Conservation (phyloP, 768 basidiomycete genomes). For the Tephrocybe rancida region DNA sequence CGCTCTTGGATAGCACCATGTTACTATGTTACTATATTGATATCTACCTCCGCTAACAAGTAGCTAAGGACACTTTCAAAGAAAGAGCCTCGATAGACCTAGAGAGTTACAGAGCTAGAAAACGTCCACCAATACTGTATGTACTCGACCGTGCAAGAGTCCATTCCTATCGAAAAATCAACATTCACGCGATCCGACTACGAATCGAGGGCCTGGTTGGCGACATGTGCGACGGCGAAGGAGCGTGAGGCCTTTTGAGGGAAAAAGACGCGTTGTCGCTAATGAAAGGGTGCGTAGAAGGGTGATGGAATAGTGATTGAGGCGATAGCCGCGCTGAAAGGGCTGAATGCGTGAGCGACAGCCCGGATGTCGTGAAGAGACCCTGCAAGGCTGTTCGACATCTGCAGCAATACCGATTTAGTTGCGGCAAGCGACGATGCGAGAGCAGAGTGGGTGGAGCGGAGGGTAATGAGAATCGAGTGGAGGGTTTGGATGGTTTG, state of each 20-base stretch:
- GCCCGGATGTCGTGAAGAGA: background rate
- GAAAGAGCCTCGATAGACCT: constrained; percentile 2
- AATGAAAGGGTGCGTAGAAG: background rate
- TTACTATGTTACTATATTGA: too few relatives aligned
- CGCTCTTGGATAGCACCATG: too few relatives aligned
- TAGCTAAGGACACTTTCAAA: too few relatives aligned
- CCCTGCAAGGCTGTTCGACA: background rate
- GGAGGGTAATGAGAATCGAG: background rate
- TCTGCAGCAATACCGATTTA: background rate
- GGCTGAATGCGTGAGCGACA: background rate
- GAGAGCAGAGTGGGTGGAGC: constrained; percentile 4
- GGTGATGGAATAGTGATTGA: background rate
- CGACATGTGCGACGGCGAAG: background rate
- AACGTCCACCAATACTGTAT: constrained; percentile 8
- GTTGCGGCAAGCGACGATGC: constrained; percentile 1
- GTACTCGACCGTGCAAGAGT: constrained; percentile 2
- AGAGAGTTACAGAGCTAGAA: background rate
- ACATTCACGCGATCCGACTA: constrained; percentile 4
- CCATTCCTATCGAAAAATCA: constrained; percentile 1
- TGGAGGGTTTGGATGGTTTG: background rate
- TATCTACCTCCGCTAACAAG: too few relatives aligned
- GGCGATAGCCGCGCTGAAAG: background rate
- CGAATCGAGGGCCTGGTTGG: background rate
- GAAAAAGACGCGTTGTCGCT: background rate
- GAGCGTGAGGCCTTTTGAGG: background rate